Base-by-base conservation (phyloP, 108 stramenopile species). In the Conticribra weissflogii region DNA sequence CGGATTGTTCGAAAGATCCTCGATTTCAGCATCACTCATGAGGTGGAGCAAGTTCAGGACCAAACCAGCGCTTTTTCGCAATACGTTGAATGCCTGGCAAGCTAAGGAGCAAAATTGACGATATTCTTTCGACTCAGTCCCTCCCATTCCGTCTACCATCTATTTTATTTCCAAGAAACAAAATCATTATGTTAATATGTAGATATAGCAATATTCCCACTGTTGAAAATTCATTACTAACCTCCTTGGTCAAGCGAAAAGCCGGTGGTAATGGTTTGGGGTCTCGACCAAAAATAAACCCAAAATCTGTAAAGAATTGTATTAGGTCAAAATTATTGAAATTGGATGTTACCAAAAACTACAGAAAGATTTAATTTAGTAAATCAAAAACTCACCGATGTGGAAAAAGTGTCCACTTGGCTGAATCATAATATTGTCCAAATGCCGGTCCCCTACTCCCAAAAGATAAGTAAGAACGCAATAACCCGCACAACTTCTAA, bases 141-240 rank as follows among this genome's bases (percentile, higher is more conserved):
- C 97, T 24, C 97, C 97, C 96, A 98, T 97, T 12, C 94, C 96
- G 49, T 98, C 96, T 3, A 96, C 93, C 97, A 97, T 97, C 80
- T 81, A 36, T 9, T 5, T 41, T 41, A 5, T 9, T 41, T 41
- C 5, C 5, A 41, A 41, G 5, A 41, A 41, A 41, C 12, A 41
- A n/a, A n/a, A n/a, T n/a, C n/a, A n/a, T n/a, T n/a, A n/a, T n/a
- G n/a, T n/a, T n/a, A n/a, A n/a, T n/a, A n/a, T n/a, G n/a, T n/a
- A n/a, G n/a, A n/a, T n/a, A n/a, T n/a, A n/a, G n/a, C n/a, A n/a
- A n/a, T n/a, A n/a, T n/a, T n/a, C n/a, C n/a, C n/a, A n/a, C n/a
- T n/a, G n/a, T n/a, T n/a, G n/a, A n/a, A n/a, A n/a, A n/a, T n/a
- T 27, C 50, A 57, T 64, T 1, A 74, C 78, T 32, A 62, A 84